Base-by-base conservation (phyloP, 2,329 filamentous ascomycete species). In the Lecanicillium sp. region DNA sequence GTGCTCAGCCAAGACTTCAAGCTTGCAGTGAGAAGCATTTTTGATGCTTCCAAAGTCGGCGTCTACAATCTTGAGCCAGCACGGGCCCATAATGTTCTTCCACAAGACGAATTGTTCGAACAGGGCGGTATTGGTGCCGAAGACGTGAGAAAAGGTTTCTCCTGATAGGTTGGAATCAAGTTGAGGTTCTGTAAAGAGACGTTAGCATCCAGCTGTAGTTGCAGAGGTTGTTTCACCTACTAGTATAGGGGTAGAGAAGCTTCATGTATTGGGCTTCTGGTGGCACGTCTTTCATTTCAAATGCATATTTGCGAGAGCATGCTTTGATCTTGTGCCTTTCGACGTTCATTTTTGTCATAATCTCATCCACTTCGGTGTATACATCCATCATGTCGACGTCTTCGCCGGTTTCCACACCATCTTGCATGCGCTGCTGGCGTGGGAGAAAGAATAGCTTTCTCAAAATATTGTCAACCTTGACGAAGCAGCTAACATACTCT, bases 41-140 rank as follows among this genome's bases (percentile, higher is more conserved):
- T 87, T 90, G 48, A 96, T 72, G 5, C 83, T 71, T 14, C 75
- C 73, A 56, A 94, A 95, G 57, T 95, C 81, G 20, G 85, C 85
- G 48, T 84, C 82, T 48, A 88, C 75, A 40, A 98, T 92, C 55
- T 83, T 89, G 33, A 98, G 74, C 92, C 92, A 98, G 59, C 92
- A 96, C 20, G 92, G 92, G 2, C 92, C 92, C 90, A 95, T 98
- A 51, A 98, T 85, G 55, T 95, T 94, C 65, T 95, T 96, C 85
- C 89, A 95, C 5, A 98, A 72, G 15, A 98, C 92, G 55, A 98
- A 98, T 51, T 98, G 92, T 62, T 98, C 92, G 51, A 98, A 98
- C 1, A 98, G 71, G 1, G 86, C 80, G 0, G 92, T 98, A 58
- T 92, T 95, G 41, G 84, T 83, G 19, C 94, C 92, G 50, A 98